A percentile compares a stretch with the other conserved stretches of the same genome.
phyloP scores from a whole-genome alignment of 2,329 filamentous ascomycete genomes.

The Westerdykella ornata region DNA sequence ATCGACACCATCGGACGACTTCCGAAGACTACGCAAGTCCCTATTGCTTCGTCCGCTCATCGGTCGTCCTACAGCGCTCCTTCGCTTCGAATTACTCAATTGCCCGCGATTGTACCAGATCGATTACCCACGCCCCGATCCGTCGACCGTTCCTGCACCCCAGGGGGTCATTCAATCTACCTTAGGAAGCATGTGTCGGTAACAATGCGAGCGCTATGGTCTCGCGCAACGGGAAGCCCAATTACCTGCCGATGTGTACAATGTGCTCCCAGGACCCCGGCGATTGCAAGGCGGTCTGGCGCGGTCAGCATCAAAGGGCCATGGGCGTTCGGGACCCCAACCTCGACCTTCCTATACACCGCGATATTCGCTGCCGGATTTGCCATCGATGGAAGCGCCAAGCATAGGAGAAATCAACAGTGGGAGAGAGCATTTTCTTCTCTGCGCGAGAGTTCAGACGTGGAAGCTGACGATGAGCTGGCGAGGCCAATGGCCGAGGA shows the following conservation, averaged over 20 bases:
- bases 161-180: too few species aligned
- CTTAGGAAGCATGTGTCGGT: slow-evolving; percentile 29
- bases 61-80: too few species aligned
- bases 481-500: slow-evolving; percentile 10
- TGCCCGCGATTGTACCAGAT: too few species aligned
- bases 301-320: slow-evolving; percentile 47
- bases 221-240: slow-evolving; percentile 57
- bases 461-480: neutral
- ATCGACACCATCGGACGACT: too few species aligned
- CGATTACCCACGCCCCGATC: too few species aligned
- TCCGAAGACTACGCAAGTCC: too few species aligned
- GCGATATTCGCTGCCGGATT: slow-evolving; percentile 60
- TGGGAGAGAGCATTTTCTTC: slow-evolving; percentile 57
- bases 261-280: slow-evolving; percentile 49
- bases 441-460: slow-evolving; percentile 35
- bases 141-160: too few species aligned
- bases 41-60: too few species aligned
- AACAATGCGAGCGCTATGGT: slow-evolving; percentile 63
- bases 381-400: slow-evolving; percentile 54
- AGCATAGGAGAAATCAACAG: slow-evolving; percentile 52
- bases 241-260: slow-evolving; percentile 56
- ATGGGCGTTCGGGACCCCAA: slow-evolving; percentile 50
- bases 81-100: too few species aligned
- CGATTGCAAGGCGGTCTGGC: slow-evolving; percentile 47
- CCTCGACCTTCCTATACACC: slow-evolving; percentile 58